These are phyloP conservation scores for Epichloe coenophiala DNA, from an alignment of 2,329 filamentous ascomycete genomes.

Conservation along the genomic window DNA sequence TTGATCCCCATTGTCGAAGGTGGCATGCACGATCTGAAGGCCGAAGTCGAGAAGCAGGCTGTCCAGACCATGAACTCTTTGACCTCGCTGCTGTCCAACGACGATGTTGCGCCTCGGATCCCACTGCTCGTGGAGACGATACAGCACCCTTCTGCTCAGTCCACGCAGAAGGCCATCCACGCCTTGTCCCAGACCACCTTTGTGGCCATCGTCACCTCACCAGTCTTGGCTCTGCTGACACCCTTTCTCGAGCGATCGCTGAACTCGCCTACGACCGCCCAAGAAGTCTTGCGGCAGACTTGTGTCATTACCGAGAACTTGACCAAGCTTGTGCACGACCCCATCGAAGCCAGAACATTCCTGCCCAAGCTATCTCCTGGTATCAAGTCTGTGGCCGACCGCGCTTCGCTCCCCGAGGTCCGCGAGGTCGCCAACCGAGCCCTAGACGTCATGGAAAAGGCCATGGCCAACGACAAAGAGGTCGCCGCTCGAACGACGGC, in stretches of 20 bases:
- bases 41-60: slow-evolving; percentile 80
- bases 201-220: slow-evolving; percentile 88
- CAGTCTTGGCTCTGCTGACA: slow-evolving; percentile 85
- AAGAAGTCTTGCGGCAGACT: slow-evolving; percentile 90
- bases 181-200: slow-evolving; percentile 97
- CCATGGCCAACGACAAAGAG: slow-evolving; percentile 63
- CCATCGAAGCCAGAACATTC: slow-evolving; percentile 88
- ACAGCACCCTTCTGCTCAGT: slow-evolving; percentile 81
- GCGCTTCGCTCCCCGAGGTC: slow-evolving; percentile 88
- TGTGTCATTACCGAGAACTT: slow-evolving; percentile 96
- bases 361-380: slow-evolving; percentile 88
- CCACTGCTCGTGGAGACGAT: slow-evolving; percentile 88
- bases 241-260: slow-evolving; percentile 88
- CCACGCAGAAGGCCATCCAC: slow-evolving; percentile 89
- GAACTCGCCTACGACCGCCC: slow-evolving; percentile 78
- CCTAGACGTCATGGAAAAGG: slow-evolving; percentile 77
- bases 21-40: slow-evolving; percentile 94
- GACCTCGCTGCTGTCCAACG: slow-evolving; percentile 83
- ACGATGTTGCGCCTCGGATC: slow-evolving; percentile 87
- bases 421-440: slow-evolving; percentile 78
- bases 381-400: slow-evolving; percentile 75
- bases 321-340: slow-evolving; percentile 93
- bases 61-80: slow-evolving; percentile 82
- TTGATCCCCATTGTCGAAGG: slow-evolving; percentile 84
- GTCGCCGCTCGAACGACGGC: slow-evolving; percentile 53